Evolutionary conservation across 148 eudicot genomes (phyloP).

Genomic region (Chenopodium formosanum): DNA sequence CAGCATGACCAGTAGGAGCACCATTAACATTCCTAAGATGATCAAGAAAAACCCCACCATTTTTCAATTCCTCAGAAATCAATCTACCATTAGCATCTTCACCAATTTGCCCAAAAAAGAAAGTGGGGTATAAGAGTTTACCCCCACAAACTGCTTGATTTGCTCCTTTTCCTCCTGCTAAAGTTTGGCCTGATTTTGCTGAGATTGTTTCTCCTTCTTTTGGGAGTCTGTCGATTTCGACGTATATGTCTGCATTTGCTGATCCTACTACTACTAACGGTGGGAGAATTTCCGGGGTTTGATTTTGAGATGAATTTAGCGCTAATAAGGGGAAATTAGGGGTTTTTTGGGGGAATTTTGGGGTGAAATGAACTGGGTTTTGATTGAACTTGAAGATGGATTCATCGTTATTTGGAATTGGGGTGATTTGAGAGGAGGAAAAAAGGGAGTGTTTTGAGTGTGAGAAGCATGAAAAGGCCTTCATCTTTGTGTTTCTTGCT

Average conservation of each 20-base stretch:
- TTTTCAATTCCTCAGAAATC: constrained; percentile 59
- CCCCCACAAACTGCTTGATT: constrained; percentile 88
- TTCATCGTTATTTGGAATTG: constrained; percentile 1
- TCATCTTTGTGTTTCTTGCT: constrained; percentile 15
- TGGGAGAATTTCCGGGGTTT: constrained; percentile 26
- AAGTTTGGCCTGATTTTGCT: constrained; percentile 72
- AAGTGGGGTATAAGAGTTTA: constrained; percentile 70
- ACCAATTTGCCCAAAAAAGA: constrained; percentile 78
- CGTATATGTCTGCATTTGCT: constrained; percentile 90
- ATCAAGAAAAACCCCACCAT: constrained; percentile 68
- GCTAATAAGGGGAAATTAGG: constrained; percentile 29
- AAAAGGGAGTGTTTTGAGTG: constrained; percentile 13
- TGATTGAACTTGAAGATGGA: constrained; percentile 22
- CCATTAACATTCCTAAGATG: constrained; percentile 47
- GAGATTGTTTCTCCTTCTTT: constrained; percentile 82
- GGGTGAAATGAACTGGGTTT: constrained; percentile 34
- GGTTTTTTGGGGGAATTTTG: constrained; percentile 27
- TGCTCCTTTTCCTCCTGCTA: constrained; percentile 95
- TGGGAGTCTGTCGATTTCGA: constrained; percentile 81
- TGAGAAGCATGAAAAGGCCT: constrained; percentile 13
- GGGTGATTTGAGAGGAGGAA: constrained; percentile 13
- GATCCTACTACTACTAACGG: constrained; percentile 93
- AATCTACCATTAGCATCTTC: constrained; percentile 82
- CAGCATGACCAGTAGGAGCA: constrained; percentile 93
- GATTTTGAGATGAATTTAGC: constrained; percentile 36